Conservation (phyloP, 257 asterid species). For the Penstemon newberryi region DNA sequence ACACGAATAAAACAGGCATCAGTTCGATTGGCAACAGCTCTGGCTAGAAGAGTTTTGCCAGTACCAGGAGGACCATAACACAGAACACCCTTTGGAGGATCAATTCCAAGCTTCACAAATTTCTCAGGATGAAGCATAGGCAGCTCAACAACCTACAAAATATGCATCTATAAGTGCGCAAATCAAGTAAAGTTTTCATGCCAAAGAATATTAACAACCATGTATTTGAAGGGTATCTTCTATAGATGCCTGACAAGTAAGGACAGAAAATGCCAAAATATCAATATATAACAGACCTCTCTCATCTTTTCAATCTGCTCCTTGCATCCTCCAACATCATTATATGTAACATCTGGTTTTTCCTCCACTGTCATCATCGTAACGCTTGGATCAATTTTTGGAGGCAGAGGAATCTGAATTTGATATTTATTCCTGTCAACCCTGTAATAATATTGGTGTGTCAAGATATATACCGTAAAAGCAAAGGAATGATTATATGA, state of each 20-base stretch:
- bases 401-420: conserved; percentile 97
- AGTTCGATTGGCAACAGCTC: conserved; percentile 97
- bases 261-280: background rate
- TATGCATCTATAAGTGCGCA: background rate
- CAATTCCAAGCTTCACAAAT: conserved; percentile 93
- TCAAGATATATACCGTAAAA: conserved; percentile 26
- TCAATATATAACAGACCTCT: conserved; percentile 55
- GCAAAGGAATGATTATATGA: background rate
- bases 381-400: conserved; percentile 97
- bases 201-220: background rate
- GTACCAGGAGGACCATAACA: conserved; percentile 99
- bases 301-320: conserved; percentile 99
- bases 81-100: conserved; percentile 97
- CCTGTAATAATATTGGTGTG: conserved; percentile 40
- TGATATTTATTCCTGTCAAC: conserved; percentile 96
- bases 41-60: conserved; percentile 90
- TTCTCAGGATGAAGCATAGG: conserved; percentile 99
- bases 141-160: conserved; percentile 84
- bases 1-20: conserved; percentile 98
- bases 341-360: conserved; percentile 96
- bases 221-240: background rate
- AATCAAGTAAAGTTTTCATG: background rate
- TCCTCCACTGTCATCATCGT: conserved; percentile 99
- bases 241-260: background rate
- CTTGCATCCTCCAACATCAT: conserved; percentile 98